Conservation (phyloP, 192 early-diverging fungal species). For the Backusella tuberculispora region DNA sequence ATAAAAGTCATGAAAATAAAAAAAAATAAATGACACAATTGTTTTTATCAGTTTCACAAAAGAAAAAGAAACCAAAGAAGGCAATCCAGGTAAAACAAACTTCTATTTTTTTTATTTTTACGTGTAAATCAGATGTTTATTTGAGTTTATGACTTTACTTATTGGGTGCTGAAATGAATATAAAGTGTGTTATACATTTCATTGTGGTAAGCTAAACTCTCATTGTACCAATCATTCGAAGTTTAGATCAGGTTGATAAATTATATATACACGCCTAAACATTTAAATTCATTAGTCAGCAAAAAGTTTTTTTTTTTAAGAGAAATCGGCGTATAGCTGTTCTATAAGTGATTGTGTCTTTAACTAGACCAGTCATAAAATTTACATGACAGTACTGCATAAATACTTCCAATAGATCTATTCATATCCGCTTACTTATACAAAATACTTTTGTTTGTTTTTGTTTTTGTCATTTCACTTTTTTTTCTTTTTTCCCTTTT, state of each 20-base stretch:
- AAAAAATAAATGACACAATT: neutral
- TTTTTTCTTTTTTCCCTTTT: neutral
- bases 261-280: neutral
- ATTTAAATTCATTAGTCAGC: neutral
- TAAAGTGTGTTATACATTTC: neutral
- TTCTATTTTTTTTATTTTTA: neutral
- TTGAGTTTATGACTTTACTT: slow-evolving; percentile 2
- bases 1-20: neutral
- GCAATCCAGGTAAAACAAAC: neutral
- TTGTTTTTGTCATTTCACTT: neutral
- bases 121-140: neutral
- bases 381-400: no score
- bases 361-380: neutral
- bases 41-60: neutral
- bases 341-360: neutral
- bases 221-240: neutral
- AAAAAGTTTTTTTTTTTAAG: neutral
- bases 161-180: neutral
- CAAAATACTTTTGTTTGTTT: neutral
- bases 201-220: neutral
- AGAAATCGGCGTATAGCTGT: neutral
- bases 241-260: neutral
- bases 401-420: neutral
- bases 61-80: neutral
- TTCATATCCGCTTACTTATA: neutral